A percentile compares a stretch with the other conserved stretches of the same genome.
Evolutionary conservation across 1,284 basidiomycete genomes (phyloP).

Genomic region (Rhodotorula sp.): DNA sequence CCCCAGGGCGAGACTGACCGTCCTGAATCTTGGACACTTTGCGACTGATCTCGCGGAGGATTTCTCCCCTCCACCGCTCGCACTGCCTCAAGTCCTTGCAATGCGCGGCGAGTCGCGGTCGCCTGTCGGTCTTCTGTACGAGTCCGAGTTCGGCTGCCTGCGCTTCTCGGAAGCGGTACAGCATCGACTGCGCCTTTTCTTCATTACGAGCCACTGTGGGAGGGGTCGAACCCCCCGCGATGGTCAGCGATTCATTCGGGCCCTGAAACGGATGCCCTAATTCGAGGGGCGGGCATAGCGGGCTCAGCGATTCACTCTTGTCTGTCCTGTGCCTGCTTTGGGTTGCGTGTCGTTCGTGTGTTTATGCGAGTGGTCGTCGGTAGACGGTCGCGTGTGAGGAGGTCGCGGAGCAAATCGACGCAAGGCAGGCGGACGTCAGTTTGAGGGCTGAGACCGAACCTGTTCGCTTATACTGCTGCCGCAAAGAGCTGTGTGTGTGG

Average conservation of each 20-base stretch:
- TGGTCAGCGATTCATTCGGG: background rate
- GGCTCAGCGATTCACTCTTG: too few relatives aligned
- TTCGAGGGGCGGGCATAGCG: too few relatives aligned
- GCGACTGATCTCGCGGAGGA: conserved; percentile 86
- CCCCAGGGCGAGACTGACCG: conserved; percentile 56
- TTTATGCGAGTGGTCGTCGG: too few relatives aligned
- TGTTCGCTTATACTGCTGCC: too few relatives aligned
- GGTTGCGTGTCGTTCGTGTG: too few relatives aligned
- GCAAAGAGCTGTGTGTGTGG: too few relatives aligned
- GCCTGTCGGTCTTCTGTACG: conserved; percentile 70
- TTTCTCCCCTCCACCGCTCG: conserved; percentile 93
- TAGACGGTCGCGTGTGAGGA: too few relatives aligned
- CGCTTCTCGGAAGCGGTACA: conserved; percentile 96
- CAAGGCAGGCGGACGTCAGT: too few relatives aligned
- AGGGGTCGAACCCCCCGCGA: background rate
- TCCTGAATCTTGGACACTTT: conserved; percentile 99
- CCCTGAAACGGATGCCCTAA: background rate
- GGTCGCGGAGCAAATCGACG: too few relatives aligned
- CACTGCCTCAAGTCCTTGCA: conserved; percentile 90
- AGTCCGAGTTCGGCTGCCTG: conserved; percentile 93
- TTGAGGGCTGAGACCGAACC: too few relatives aligned
- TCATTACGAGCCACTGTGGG: conserved; percentile 76
- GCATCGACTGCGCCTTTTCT: conserved; percentile 94
- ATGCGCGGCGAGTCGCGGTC: conserved; percentile 83
- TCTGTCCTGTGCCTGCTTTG: too few relatives aligned